Evolutionary conservation across 2,329 filamentous ascomycete genomes (phyloP), one percentile per base, ranked within the genome.

Genomic region (Metarhizium rileyi): DNA sequence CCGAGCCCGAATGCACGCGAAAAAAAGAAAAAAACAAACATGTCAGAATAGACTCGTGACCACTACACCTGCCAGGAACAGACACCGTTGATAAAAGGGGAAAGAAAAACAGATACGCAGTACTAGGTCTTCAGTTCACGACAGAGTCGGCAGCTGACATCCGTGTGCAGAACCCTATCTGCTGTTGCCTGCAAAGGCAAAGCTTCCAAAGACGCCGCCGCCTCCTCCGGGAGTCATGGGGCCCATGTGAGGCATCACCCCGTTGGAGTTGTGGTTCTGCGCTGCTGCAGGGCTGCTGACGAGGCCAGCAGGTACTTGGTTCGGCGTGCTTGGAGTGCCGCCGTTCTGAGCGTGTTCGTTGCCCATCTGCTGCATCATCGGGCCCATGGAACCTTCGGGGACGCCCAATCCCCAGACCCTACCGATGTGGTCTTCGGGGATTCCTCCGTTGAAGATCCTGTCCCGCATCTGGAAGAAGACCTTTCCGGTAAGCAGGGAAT

Each of bases 401-500:
- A 81, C 85, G 47, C 90, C 90, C 9, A 97, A 74, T 10, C 91
- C 91, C 87, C 91, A 97, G 58, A 96, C 90, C 68, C 94, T 91
- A 52, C 90, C 90, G 5, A 87, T 73, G 56, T 94, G 89, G 57
- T 94, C 86, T 27, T 87, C 81, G 6, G 87, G 82, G 44, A 96
- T 86, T 23, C 82, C 77, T 53, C 87, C 86, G 59, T 86, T 84
- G 69, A 95, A 97, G 56, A 97, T 87, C 62, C 87, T 83, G 63
- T 90, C 85, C 52, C 84, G 82, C 75, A 97, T 86, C 61, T 90
- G 86, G 79, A 95, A 98, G 70, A 96, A 98, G 27, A 96, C 89
- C 59, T 86, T 85, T 45, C 93, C 93, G 0, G 93, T 98, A 27
- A 98, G 79, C 59, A 96, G 80, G 20, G 90, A 91, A 67, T 98